Base-by-base conservation (phyloP, 140 eudicot species). In the Oenanthe javanica region DNA sequence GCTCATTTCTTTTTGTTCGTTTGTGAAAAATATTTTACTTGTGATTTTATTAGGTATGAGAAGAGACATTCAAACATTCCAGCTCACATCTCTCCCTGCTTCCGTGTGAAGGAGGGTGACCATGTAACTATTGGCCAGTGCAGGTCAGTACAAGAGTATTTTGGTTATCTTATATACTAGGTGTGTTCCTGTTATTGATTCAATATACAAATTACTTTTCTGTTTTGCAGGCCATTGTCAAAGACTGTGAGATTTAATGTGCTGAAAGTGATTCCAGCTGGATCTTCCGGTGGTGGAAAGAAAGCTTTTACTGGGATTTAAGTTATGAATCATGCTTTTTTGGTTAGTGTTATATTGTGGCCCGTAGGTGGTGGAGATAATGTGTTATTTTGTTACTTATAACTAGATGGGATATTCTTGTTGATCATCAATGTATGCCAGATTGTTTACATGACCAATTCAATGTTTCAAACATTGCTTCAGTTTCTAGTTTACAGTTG, bases 161-260 rank as follows among this genome's bases (percentile, higher is more conserved):
- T 40, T 9, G 8, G 46, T 57, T 25, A 9, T 3, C 38, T 4
- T 25, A 25, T 0, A n/a, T 0, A 46, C 43, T 15, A 15, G 15
- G 9, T 5, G 15, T 16, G 12, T 1, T 2, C 13, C 10, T 43
- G 51, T 43, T 40, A 45, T 43, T 19, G 36, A 46, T 74, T 45
- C 11, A 36, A 12, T 57, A 0, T 40, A 7, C 16, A 55, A 2
- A n/a, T 16, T 59, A 38, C 13, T 50, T 40, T 31, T 80, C 2
- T 40, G 6, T 25, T 78, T 75, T 6, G 23, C 55, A 92, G 97
- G 86, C 97, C 96, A 1, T 83, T 92, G 89, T 92, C 97, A 38
- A 92, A 92, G 91, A 92, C 97, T 0, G 97, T 92, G 84, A 90
- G 97, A 85, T 92, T 92, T 81, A 92, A 92, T 67, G 97, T 92